These are phyloP conservation scores for Candida adriatica DNA, from an alignment of 805 yeast genomes.

Conservation along the genomic window DNA sequence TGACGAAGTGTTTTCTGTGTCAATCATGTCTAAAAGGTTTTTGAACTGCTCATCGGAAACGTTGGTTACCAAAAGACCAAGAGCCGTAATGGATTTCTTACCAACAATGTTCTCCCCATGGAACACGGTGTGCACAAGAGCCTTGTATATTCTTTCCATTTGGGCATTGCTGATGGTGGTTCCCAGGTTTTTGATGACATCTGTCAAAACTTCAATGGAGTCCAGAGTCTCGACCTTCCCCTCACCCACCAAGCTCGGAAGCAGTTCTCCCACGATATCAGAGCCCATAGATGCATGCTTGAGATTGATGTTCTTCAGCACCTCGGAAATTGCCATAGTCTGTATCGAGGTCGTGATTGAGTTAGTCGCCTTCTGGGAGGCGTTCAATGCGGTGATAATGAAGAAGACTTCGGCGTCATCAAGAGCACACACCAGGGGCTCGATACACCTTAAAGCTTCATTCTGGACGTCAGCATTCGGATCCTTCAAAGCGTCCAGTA, in stretches of 20 bases:
- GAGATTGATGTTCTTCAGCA: conserved; percentile 19
- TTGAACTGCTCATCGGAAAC: conserved; percentile 23
- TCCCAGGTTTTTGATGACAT: conserved; percentile 46
- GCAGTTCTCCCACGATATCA: conserved; percentile 29
- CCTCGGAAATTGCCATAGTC: conserved; percentile 23
- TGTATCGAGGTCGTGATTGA: conserved; percentile 24
- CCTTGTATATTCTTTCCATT: conserved; percentile 19
- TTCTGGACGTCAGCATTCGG: conserved; percentile 66
- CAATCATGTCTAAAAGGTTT: conserved; percentile 14
- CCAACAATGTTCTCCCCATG: conserved; percentile 38
- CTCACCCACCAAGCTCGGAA: conserved; percentile 29
- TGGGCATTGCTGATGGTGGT: conserved; percentile 32
- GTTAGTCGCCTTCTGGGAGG: conserved; percentile 15
- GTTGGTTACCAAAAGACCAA: conserved; percentile 34
- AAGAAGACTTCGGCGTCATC: conserved; percentile 20
- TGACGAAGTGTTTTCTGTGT: conserved; percentile 12
- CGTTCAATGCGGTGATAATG: conserved; percentile 15
- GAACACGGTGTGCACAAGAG: conserved; percentile 33
- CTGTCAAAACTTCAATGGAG: conserved; percentile 53
- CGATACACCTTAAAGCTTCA: conserved; percentile 59
- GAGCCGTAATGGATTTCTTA: conserved; percentile 42
- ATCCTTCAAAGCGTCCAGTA: conserved; percentile 46
- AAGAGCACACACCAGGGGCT: conserved; percentile 27
- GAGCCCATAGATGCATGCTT: conserved; percentile 21
- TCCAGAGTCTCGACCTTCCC: conserved; percentile 36